Evolutionary conservation across 2,329 filamentous ascomycete genomes (phyloP).

Genomic region (Rutstroemia sp.): DNA sequence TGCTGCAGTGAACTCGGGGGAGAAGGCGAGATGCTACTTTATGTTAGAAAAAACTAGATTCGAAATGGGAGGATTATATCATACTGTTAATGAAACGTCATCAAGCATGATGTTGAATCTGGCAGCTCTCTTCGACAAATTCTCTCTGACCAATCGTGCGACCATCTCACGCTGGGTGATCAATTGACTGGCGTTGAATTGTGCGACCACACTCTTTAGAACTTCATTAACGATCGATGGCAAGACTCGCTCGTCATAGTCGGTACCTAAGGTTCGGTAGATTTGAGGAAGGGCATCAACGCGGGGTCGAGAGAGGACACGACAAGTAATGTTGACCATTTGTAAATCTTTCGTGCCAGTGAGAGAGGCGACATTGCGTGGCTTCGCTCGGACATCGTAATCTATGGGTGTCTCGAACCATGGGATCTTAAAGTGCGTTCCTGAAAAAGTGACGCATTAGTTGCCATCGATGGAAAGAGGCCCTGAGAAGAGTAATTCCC

Average conservation of each 20-base stretch:
- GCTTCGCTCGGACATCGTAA: constrained; percentile 97
- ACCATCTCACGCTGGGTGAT: constrained; percentile 99
- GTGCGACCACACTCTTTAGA: constrained; percentile 94
- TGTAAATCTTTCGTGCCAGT: constrained; percentile 98
- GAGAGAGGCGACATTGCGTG: constrained; percentile 90
- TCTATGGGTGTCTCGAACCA: constrained; percentile 97
- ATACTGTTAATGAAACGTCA: constrained; percentile 91
- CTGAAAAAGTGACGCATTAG: constrained; percentile 36
- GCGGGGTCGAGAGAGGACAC: constrained; percentile 89
- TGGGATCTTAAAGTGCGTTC: constrained; percentile 87
- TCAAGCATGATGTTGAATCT: constrained; percentile 97
- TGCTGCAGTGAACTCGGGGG: constrained; percentile 65
- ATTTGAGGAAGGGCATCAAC: constrained; percentile 89
- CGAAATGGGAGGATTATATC: too few relatives aligned
- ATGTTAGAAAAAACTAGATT: not conserved
- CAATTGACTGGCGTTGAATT: constrained; percentile 97
- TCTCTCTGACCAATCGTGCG: constrained; percentile 82
- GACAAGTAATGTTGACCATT: constrained; percentile 99
- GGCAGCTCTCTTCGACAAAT: constrained; percentile 81
- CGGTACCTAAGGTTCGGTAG: constrained; percentile 87
- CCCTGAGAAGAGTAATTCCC: constrained; percentile 8
- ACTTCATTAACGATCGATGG: constrained; percentile 99
- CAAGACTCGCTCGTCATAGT: constrained; percentile 95
- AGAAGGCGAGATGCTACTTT: constrained; percentile 60
- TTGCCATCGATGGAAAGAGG: not conserved